These are phyloP conservation scores for Aureobasidium sp. DNA, from an alignment of 2,329 filamentous ascomycete genomes.

Conservation along the genomic window DNA sequence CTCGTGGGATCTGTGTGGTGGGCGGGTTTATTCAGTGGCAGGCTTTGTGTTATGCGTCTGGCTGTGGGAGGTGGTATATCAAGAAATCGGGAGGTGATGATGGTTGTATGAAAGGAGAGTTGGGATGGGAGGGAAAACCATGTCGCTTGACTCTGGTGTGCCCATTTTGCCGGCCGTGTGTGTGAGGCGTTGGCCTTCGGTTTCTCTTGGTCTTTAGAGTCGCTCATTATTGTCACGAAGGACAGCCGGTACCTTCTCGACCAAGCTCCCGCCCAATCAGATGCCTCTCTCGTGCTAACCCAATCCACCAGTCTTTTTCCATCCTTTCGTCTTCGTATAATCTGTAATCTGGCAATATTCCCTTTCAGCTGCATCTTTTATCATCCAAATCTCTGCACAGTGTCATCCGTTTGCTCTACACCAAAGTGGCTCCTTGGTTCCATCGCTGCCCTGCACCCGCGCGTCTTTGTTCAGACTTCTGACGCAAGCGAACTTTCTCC, in stretches of 20 bases:
- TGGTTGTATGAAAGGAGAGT: slow-evolving; percentile 11
- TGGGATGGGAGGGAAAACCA: slow-evolving; percentile 1
- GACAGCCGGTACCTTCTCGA: slow-evolving; percentile 1
- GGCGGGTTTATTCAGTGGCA: not conserved
- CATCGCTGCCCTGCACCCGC: slow-evolving; percentile 5
- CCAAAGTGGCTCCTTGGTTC: not conserved
- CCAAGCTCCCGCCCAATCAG: not conserved
- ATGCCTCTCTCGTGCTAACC: not conserved
- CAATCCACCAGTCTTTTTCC: not conserved
- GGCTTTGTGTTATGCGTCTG: slow-evolving; percentile 16
- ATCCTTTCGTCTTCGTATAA: not conserved
- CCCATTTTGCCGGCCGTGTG: slow-evolving; percentile 13
- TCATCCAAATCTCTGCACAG: not conserved
- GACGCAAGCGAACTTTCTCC: slow-evolving; percentile 15
- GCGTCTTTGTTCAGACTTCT: slow-evolving; percentile 13
- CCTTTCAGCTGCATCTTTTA: too few species aligned
- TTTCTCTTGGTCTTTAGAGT: slow-evolving; percentile 2
- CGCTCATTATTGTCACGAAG: not conserved
- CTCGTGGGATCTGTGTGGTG: not conserved
- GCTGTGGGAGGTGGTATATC: slow-evolving; percentile 20
- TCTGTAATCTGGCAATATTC: not conserved
- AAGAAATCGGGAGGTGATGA: slow-evolving; percentile 7
- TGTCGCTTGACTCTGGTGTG: slow-evolving; percentile 13
- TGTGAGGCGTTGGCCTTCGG: slow-evolving; percentile 11
- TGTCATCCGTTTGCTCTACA: not conserved